A percentile compares a stretch with the other conserved stretches of the same genome.
Conservation (phyloP, 352 stramenopile species). For the Phytophthora pluvialis region DNA sequence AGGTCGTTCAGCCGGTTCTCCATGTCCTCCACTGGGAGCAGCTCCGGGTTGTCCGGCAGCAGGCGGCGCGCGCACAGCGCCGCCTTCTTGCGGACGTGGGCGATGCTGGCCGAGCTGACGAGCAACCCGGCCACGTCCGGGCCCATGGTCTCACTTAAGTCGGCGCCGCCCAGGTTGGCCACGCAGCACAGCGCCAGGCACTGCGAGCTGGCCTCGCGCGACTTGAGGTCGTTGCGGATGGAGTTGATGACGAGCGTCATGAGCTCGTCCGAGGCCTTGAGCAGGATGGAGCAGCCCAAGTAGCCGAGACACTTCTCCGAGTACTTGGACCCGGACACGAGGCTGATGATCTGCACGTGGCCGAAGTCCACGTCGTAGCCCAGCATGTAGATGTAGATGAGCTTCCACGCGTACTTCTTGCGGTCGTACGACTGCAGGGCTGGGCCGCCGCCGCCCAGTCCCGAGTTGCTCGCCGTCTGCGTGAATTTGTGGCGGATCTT, state of each 20-base stretch:
- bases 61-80: slow-evolving; percentile 95
- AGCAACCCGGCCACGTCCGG: slow-evolving; percentile 94
- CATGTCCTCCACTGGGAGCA: slow-evolving; percentile 87
- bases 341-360: slow-evolving; percentile 96
- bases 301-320: slow-evolving; percentile 97
- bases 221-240: slow-evolving; percentile 96
- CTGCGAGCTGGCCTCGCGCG: slow-evolving; percentile 85
- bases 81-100: slow-evolving; percentile 97
- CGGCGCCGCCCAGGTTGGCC: slow-evolving; percentile 95
- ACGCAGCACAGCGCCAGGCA: slow-evolving; percentile 96
- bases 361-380: slow-evolving; percentile 99
- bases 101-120: slow-evolving; percentile 91
- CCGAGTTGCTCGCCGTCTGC: slow-evolving; percentile 40
- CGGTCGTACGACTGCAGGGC: slow-evolving; percentile 95
- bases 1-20: slow-evolving; percentile 74
- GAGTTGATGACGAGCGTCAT: slow-evolving; percentile 96
- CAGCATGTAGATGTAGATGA: slow-evolving; percentile 99
- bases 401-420: slow-evolving; percentile 99
- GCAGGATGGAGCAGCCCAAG: slow-evolving; percentile 95
- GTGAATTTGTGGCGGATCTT: slow-evolving; percentile 99
- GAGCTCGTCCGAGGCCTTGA: slow-evolving; percentile 91
- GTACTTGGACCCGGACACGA: slow-evolving; percentile 95
- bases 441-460: slow-evolving; percentile 33
- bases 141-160: slow-evolving; percentile 95
- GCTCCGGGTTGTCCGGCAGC: slow-evolving; percentile 92